Base-by-base conservation (phyloP, 371 early-diverging fungal genomes). In the Amoeboaphelidium occidentale region DNA sequence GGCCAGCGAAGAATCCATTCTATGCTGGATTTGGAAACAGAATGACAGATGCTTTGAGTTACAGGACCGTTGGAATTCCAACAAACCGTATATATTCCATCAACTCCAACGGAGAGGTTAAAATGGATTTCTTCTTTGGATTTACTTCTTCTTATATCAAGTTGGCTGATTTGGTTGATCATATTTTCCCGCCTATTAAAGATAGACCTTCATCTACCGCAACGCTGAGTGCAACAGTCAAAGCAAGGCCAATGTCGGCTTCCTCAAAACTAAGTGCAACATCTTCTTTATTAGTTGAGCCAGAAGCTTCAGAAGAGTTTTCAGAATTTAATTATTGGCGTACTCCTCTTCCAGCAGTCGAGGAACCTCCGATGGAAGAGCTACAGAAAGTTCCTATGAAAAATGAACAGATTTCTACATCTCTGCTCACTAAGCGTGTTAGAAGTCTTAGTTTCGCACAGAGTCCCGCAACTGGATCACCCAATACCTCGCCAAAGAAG, bases 1-100 rank as follows among this genome's bases (percentile, higher is more conserved):
- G n/a, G n/a, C 25, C 25, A 0, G 51, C 45, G 23, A 52, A 28
- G 13, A 77, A 75, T 51, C 89, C 96, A 0, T 97, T 98, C 56
- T 86, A 86, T 63, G 96, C 97, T 17, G 99, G 99, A 0, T 99
- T 99, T 61, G 99, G 99, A 26, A 99, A 99, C 58, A 77, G 86
- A 45, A 79, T 84, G 45, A 87, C 87, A 6, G 89, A 88, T 63
- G 90, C 93, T 12, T 70, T 92, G 39, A 85, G 92, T 0, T 98
- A 98, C 62, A 81, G 92, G 51, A 75, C 78, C 45, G 89, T 98
- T 27, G 78, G 83, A 56, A 80, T 99, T 2, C 93, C 97, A 2
- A 68, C 76, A 0, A 83, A 86, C 23, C 74, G 85, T 24, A 98
- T 99, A 42, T 99, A 94, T 60, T 96, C 96, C 6, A 89, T 98